Conservation (phyloP, 805 yeast species). For the Pichia insulana region DNA sequence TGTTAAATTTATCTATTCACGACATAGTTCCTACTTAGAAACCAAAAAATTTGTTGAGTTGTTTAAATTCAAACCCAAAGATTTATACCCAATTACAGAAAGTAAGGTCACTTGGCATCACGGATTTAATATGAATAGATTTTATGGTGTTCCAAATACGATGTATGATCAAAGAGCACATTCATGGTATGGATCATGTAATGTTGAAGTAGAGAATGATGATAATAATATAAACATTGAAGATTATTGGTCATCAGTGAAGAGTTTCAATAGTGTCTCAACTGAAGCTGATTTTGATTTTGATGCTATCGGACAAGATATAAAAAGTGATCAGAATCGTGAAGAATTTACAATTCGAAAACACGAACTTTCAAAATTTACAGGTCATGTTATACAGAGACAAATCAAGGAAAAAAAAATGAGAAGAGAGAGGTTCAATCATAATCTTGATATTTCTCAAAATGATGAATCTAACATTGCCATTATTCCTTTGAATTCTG, state of each 20-base stretch:
- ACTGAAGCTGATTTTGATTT: conserved; percentile 3
- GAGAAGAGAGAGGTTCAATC: neutral
- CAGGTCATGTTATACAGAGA: neutral
- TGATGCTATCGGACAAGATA: neutral
- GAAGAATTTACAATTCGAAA: neutral
- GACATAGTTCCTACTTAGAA: conserved; percentile 16
- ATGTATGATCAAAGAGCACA: conserved; percentile 4
- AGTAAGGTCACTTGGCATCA: conserved; percentile 9
- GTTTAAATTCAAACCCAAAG: conserved; percentile 7
- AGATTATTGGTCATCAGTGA: neutral
- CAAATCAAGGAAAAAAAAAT: neutral
- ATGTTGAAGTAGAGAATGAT: neutral
- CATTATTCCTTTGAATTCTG: no score
- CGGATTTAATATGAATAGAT: conserved; percentile 13
- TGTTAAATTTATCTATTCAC: conserved; percentile 12
- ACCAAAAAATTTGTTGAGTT: conserved; percentile 9
- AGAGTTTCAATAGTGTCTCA: neutral
- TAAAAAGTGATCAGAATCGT: neutral
- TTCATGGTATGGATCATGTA: neutral
- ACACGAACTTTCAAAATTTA: neutral
- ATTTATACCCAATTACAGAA: conserved; percentile 16
- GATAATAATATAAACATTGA: neutral
- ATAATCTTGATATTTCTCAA: neutral
- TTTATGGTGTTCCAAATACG: conserved; percentile 4
- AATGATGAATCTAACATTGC: neutral